These are phyloP conservation scores for Picochlorum sp. DNA, from an alignment of 139 green algal genomes.

Conservation along the genomic window DNA sequence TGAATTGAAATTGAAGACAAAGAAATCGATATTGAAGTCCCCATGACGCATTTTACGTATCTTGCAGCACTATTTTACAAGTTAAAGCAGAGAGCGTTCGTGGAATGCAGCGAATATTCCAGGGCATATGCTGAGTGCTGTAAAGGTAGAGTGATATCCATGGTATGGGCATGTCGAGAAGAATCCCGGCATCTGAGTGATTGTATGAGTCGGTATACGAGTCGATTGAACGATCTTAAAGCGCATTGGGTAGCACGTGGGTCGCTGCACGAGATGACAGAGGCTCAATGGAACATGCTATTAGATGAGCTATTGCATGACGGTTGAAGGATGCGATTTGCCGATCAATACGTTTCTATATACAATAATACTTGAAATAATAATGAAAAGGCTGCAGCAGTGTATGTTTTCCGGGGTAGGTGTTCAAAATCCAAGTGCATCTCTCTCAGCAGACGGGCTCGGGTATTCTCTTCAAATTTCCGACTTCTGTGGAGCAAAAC, in stretches of 20 bases:
- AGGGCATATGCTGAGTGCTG: slow-evolving; percentile 40
- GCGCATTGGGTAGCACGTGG: slow-evolving; percentile 32
- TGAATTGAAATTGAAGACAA: not conserved
- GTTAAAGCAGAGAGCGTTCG: slow-evolving; percentile 27
- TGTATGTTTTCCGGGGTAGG: too few relatives aligned
- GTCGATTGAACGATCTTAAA: slow-evolving; percentile 34
- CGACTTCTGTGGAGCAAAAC: not conserved
- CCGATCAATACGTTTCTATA: too few relatives aligned
- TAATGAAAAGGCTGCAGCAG: too few relatives aligned
- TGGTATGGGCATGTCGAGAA: slow-evolving; percentile 36
- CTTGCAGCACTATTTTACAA: slow-evolving; percentile 37
- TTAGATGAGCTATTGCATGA: slow-evolving; percentile 15
- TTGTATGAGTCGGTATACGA: slow-evolving; percentile 35
- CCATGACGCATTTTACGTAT: not conserved
- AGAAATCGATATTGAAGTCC: not conserved
- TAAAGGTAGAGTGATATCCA: slow-evolving; percentile 25
- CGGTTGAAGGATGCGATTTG: not conserved
- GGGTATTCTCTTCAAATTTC: not conserved
- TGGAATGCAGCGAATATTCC: slow-evolving; percentile 11
- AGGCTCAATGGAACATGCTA: slow-evolving; percentile 37
- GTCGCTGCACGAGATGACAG: slow-evolving; percentile 6
- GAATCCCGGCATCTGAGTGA: slow-evolving; percentile 23
- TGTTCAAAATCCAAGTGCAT: not conserved
- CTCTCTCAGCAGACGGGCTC: not conserved
- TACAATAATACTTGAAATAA: too few relatives aligned